Percentiles rank a stretch among this genome's conserved stretches.
Conservation (phyloP, 352 stramenopile species). For the Phytophthora citrophthora region DNA sequence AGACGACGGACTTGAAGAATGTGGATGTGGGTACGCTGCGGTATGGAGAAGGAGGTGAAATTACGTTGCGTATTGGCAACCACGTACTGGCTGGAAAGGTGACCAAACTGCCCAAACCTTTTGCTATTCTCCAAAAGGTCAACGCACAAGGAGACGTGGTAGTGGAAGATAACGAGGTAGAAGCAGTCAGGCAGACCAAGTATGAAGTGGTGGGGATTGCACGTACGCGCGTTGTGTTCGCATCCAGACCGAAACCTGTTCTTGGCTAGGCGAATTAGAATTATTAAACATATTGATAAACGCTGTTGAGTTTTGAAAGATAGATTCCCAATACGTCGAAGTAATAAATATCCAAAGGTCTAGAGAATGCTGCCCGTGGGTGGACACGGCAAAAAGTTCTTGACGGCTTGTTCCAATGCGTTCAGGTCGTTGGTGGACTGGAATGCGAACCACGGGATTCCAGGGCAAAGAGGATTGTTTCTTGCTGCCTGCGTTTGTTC, state of each 20-base stretch:
- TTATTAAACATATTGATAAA: too few species aligned
- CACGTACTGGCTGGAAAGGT: constrained; percentile 82
- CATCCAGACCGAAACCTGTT: constrained; percentile 76
- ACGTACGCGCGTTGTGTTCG: constrained; percentile 78
- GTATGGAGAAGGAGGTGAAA: constrained; percentile 58
- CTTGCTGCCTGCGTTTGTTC: not conserved
- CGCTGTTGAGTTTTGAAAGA: too few species aligned
- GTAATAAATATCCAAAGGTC: too few species aligned
- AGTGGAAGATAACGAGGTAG: not conserved
- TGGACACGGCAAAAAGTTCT: constrained; percentile 20
- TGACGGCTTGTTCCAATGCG: constrained; percentile 29
- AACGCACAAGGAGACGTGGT: not conserved
- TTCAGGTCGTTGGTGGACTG: constrained; percentile 21
- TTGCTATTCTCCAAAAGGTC: constrained; percentile 78
- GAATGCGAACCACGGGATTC: constrained; percentile 41
- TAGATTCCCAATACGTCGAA: too few species aligned
- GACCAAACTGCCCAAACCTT: constrained; percentile 68
- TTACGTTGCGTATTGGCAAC: constrained; percentile 85
- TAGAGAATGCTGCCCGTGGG: not conserved
- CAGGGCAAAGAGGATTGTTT: not conserved
- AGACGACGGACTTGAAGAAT: constrained; percentile 41
- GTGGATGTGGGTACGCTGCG: constrained; percentile 73
- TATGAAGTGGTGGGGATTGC: constrained; percentile 88
- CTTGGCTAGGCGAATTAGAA: constrained; percentile 32
- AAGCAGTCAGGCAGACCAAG: constrained; percentile 6